A percentile compares a stretch with the other conserved stretches of the same genome.
phyloP scores from a whole-genome alignment of 306 rosid species.

The Corylus americana region DNA sequence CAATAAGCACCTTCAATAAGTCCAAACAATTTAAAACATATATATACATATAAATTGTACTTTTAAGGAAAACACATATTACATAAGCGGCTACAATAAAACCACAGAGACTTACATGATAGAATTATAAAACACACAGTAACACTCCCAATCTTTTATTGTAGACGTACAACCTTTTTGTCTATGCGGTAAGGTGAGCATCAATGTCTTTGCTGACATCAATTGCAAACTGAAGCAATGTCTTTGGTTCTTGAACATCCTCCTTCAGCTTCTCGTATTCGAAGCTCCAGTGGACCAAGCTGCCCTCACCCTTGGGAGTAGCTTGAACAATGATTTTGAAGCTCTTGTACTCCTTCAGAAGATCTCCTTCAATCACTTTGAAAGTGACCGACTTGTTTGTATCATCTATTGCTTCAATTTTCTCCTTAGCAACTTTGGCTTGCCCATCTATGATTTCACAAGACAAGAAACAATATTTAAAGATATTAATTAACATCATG shows the following conservation, averaged over 20 bases:
- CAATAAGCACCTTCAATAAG: too few relatives aligned
- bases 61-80: too few relatives aligned
- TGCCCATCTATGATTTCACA: slow-evolving; percentile 29
- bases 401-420: slow-evolving; percentile 35
- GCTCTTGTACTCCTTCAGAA: slow-evolving; percentile 26
- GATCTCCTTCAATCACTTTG: slow-evolving; percentile 38
- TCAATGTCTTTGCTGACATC: slow-evolving; percentile 35
- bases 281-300: slow-evolving; percentile 29
- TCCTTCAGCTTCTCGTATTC: slow-evolving; percentile 44
- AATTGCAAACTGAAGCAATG: slow-evolving; percentile 5
- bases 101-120: not conserved
- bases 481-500: not conserved
- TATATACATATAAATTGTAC: too few relatives aligned
- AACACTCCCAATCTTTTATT: not conserved
- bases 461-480: not conserved
- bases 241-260: slow-evolving; percentile 28
- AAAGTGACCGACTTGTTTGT: slow-evolving; percentile 30
- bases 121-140: not conserved
- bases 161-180: not conserved
- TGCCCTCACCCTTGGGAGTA: slow-evolving; percentile 26
- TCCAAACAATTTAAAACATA: too few relatives aligned
- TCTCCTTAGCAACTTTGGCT: slow-evolving; percentile 24
- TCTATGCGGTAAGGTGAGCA: slow-evolving; percentile 10
- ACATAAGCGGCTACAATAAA: not conserved
- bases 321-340: not conserved